Evolutionary conservation across 768 basidiomycete genomes (phyloP).

Genomic region (Clitopilus passeckerianus): DNA sequence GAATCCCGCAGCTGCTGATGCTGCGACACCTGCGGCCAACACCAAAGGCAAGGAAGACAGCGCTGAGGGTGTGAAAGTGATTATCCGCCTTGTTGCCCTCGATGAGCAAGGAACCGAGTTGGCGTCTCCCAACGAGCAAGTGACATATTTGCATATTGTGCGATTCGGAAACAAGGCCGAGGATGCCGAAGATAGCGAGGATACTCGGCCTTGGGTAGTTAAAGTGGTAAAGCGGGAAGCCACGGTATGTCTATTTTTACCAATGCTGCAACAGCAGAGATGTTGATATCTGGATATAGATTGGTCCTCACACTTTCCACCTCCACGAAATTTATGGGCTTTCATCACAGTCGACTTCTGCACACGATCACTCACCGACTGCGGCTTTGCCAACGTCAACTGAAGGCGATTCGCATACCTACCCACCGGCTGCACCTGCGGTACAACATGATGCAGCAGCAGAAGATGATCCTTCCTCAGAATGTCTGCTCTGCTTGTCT

Average conservation of each 20-base stretch:
- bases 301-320: slow-evolving; percentile 91
- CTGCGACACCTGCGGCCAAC: slow-evolving; percentile 28
- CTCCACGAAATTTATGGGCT: slow-evolving; percentile 94
- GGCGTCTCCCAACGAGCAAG: slow-evolving; percentile 74
- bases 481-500: slow-evolving; percentile 89
- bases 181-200: slow-evolving; percentile 38
- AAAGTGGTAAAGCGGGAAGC: slow-evolving; percentile 92
- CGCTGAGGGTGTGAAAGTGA: slow-evolving; percentile 68
- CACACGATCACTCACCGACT: slow-evolving; percentile 23
- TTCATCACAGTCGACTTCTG: slow-evolving; percentile 46
- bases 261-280: background rate
- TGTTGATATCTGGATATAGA: slow-evolving; percentile 35
- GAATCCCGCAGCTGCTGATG: slow-evolving; percentile 59
- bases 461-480: slow-evolving; percentile 74
- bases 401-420: slow-evolving; percentile 22
- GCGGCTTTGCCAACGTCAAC: slow-evolving; percentile 24
- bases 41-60: slow-evolving; percentile 36
- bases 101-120: slow-evolving; percentile 71
- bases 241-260: slow-evolving; percentile 38
- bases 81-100: slow-evolving; percentile 77
- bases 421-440: slow-evolving; percentile 21
- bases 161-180: slow-evolving; percentile 51
- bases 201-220: slow-evolving; percentile 82
- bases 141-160: slow-evolving; percentile 83
- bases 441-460: slow-evolving; percentile 16